Percentiles rank a stretch among this genome's conserved stretches.
Evolutionary conservation across 108 stramenopile species (phyloP).

Genomic region (Nitzschia sp.): DNA sequence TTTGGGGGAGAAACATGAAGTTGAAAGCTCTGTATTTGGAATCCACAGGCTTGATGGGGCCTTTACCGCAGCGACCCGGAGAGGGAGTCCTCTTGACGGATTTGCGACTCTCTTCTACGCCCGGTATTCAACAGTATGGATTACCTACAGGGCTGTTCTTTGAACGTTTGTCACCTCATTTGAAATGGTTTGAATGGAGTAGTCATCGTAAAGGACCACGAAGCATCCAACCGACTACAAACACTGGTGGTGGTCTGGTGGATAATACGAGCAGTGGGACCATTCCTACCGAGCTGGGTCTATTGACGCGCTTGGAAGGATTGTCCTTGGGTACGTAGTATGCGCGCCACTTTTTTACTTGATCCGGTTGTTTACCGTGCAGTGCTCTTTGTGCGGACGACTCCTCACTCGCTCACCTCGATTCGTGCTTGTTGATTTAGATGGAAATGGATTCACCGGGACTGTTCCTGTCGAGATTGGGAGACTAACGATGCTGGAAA

Average conservation of each 20-base stretch:
- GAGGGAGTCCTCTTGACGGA: background rate
- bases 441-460: background rate
- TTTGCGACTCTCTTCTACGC: background rate
- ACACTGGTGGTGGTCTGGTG: background rate
- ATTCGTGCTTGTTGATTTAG: background rate
- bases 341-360: too few relatives aligned
- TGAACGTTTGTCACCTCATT: background rate
- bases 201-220: too few relatives aligned
- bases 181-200: background rate
- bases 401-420: too few relatives aligned
- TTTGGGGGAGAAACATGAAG: background rate
- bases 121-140: background rate
- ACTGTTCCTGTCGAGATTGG: slow-evolving; percentile 2
- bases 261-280: background rate
- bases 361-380: too few relatives aligned
- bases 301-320: background rate
- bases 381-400: too few relatives aligned
- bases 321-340: background rate
- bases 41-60: background rate
- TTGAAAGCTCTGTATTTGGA: slow-evolving; percentile 1
- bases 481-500: background rate
- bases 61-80: background rate
- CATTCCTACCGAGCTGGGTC: background rate
- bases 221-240: too few relatives aligned
- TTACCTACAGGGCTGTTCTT: background rate